Percentiles rank a stretch among this genome's conserved stretches.
These are phyloP conservation scores for Ceratocystis colombiana DNA, from an alignment of 2,329 filamentous ascomycete species.

Conservation along the genomic window DNA sequence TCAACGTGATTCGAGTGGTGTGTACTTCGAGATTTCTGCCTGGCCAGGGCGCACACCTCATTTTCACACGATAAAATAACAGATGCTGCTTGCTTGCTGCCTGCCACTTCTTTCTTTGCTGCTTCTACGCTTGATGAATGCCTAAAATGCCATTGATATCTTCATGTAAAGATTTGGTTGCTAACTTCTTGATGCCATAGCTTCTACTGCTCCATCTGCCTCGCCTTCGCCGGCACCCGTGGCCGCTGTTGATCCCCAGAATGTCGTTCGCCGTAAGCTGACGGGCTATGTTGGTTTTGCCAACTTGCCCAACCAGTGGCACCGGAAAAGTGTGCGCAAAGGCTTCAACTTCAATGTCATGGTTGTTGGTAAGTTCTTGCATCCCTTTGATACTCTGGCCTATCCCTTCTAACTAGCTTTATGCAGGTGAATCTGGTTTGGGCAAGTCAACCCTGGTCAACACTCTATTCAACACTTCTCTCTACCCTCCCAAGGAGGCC, in stretches of 20 bases:
- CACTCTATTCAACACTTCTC: conserved; percentile 97
- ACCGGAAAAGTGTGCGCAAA: conserved; percentile 99
- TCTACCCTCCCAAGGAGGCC: conserved; percentile 97
- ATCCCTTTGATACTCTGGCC: not conserved
- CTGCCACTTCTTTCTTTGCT: not conserved
- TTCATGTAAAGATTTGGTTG: not conserved
- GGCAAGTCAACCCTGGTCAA: conserved; percentile 99
- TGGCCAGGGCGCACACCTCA: not conserved
- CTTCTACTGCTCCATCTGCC: conserved; percentile 12
- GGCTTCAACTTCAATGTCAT: conserved; percentile 99
- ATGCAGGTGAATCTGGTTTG: conserved; percentile 87
- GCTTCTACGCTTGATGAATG: not conserved
- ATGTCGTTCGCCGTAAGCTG: conserved; percentile 96
- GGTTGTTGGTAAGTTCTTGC: conserved; percentile 78
- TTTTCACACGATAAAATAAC: conserved; percentile 17
- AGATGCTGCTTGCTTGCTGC: conserved; percentile 2
- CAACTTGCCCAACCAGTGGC: conserved; percentile 98
- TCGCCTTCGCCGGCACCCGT: conserved; percentile 30
- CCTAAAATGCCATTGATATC: not conserved
- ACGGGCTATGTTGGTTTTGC: conserved; percentile 98
- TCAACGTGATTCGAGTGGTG: conserved; percentile 15
- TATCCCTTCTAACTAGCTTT: conserved; percentile 14
- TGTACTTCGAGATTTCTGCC: not conserved
- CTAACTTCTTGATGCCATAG: conserved; percentile 20
- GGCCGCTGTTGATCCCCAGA: conserved; percentile 59